Conservation (phyloP, 257 asterid species). For the Solanum bukasovii region DNA sequence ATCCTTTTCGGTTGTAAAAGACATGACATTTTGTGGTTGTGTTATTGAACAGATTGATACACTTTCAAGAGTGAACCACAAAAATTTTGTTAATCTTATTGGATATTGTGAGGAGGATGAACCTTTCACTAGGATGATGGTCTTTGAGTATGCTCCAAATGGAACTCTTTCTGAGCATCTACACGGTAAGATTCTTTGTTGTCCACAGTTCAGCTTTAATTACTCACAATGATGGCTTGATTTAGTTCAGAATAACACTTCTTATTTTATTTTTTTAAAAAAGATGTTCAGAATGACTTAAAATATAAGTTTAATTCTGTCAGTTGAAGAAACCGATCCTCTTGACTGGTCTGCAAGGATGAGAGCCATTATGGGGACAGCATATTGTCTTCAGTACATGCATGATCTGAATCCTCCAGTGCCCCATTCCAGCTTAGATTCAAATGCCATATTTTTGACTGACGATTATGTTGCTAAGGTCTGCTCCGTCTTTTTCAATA, state of each 20-base stretch:
- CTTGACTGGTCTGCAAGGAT: constrained; percentile 82
- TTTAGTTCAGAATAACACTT: neutral
- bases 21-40: neutral
- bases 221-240: neutral
- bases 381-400: constrained; percentile 78
- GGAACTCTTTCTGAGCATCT: constrained; percentile 81
- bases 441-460: constrained; percentile 52
- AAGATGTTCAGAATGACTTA: neutral
- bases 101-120: constrained; percentile 91
- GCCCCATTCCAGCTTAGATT: constrained; percentile 42
- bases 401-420: constrained; percentile 76
- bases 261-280: neutral
- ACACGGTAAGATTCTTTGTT: constrained; percentile 44
- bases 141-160: constrained; percentile 91
- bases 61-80: constrained; percentile 82
- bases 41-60: constrained; percentile 45
- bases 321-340: constrained; percentile 77
- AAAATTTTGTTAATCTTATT: constrained; percentile 76
- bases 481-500: constrained; percentile 9
- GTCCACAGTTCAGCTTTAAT: neutral
- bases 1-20: neutral
- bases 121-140: constrained; percentile 93
- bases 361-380: constrained; percentile 78
- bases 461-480: constrained; percentile 98
- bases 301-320: neutral